Evolutionary conservation across 1,284 basidiomycete genomes (phyloP).

Genomic region (Golubevia pallescens): DNA sequence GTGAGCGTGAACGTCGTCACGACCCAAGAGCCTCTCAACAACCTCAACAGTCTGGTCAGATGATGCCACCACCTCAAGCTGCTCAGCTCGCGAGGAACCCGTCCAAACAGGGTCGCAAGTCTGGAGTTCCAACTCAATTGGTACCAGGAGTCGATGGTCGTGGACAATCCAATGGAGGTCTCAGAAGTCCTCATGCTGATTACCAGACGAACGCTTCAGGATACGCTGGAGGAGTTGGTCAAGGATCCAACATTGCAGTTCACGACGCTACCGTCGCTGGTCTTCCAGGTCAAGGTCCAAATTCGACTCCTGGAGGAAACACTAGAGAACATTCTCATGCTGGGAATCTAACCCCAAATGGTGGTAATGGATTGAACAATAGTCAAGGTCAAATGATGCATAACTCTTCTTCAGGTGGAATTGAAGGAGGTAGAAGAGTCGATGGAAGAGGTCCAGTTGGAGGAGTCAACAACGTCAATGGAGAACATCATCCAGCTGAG

Average conservation of each 20-base stretch:
- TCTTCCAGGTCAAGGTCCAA: slow-evolving; percentile 16
- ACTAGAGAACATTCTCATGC: slow-evolving; percentile 34
- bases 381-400: slow-evolving; percentile 20
- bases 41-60: slow-evolving; percentile 18
- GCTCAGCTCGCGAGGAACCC: slow-evolving; percentile 30
- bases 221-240: slow-evolving; percentile 33
- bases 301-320: slow-evolving; percentile 7
- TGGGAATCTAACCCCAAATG: slow-evolving; percentile 28
- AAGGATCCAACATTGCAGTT: slow-evolving; percentile 50
- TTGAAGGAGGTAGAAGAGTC: slow-evolving; percentile 30
- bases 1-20: slow-evolving; percentile 40
- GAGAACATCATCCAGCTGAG: slow-evolving; percentile 37
- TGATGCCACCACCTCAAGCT: slow-evolving; percentile 16
- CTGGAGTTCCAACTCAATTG: slow-evolving; percentile 24
- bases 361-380: slow-evolving; percentile 1
- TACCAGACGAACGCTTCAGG: slow-evolving; percentile 29
- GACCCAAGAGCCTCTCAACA: slow-evolving; percentile 26
- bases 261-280: slow-evolving; percentile 45
- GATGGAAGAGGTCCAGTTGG: slow-evolving; percentile 27
- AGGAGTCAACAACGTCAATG: slow-evolving; percentile 4
- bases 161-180: slow-evolving; percentile 7
- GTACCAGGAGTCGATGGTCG: background rate
- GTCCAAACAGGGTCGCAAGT: slow-evolving; percentile 49
- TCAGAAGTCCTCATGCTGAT: slow-evolving; percentile 36
- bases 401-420: slow-evolving; percentile 9